These are phyloP conservation scores for Echeveria elegans DNA, from an alignment of 164 flowering plant genomes.

Conservation along the genomic window DNA sequence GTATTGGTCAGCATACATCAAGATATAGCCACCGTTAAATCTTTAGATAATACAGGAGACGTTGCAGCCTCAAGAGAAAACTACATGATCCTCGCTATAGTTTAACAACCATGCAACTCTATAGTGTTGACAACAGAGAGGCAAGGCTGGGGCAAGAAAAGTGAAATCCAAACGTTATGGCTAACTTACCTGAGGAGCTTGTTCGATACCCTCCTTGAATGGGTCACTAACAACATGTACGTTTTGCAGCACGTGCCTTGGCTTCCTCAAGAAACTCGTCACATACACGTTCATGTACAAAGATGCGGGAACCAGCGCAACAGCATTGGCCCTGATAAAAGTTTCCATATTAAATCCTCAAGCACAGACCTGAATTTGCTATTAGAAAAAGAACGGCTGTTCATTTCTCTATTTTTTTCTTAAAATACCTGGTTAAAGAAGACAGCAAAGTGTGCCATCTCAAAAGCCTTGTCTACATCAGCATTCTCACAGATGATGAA, in stretches of 20 bases:
- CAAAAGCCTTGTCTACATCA: conserved; percentile 43
- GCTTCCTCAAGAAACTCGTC: conserved; percentile 65
- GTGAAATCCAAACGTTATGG: background rate
- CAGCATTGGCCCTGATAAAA: conserved; percentile 53
- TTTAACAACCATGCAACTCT: background rate
- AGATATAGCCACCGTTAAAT: background rate
- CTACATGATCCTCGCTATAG: background rate
- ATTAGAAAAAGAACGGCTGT: too few species aligned
- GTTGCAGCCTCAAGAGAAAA: too few species aligned
- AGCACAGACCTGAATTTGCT: background rate
- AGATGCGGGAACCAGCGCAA: conserved; percentile 64
- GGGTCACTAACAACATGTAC: conserved; percentile 65
- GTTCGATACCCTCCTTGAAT: conserved; percentile 45
- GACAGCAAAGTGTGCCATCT: conserved; percentile 38
- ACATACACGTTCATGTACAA: conserved; percentile 51
- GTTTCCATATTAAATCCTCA: background rate
- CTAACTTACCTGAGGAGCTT: conserved; percentile 62
- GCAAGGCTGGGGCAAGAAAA: background rate
- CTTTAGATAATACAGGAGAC: background rate
- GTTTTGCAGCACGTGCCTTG: conserved; percentile 43
- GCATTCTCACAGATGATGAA: conserved; percentile 51
- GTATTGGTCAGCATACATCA: background rate
- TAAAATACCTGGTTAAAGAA: conserved; percentile 40
- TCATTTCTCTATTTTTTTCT: background rate
- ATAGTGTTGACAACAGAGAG: background rate